Conservation (phyloP, 345 rosid genomes). For the Trapa bicornis region DNA sequence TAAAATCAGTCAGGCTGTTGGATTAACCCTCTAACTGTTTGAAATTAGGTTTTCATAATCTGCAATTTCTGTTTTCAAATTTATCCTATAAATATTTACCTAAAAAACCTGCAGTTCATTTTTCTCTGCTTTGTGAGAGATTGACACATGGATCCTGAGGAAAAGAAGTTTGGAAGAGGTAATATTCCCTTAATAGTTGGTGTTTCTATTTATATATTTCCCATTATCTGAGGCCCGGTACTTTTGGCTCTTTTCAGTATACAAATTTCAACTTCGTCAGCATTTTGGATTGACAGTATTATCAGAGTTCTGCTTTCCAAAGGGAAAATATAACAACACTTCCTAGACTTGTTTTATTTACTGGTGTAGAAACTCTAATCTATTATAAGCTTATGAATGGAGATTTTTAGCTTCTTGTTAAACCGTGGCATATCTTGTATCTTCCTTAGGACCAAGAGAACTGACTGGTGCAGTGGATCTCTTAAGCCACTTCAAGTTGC, state of each 20-base stretch:
- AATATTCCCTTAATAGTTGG: neutral
- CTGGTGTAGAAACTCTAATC: neutral
- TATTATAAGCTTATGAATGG: neutral
- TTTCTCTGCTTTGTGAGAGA: conserved; percentile 13
- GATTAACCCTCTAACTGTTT: neutral
- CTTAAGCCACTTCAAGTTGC: conserved; percentile 59
- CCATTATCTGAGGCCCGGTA: neutral
- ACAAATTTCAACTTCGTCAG: neutral
- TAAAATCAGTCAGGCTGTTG: neutral
- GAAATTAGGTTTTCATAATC: no score
- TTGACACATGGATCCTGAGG: conserved; percentile 52
- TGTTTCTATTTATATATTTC: neutral
- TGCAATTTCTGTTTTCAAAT: no score
- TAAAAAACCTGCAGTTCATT: conserved; percentile 22
- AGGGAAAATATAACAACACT: neutral
- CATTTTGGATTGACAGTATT: neutral
- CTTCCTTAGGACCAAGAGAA: conserved; percentile 56
- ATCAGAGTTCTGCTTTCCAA: neutral
- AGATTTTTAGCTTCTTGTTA: neutral
- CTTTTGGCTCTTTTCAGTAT: neutral
- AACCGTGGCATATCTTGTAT: neutral
- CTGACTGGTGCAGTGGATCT: conserved; percentile 78
- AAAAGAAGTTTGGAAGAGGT: conserved; percentile 59
- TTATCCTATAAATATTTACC: neutral
- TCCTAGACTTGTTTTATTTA: neutral